Conservation (phyloP, 1,139 yeast genomes). For the Geotrichum histeridarum region DNA sequence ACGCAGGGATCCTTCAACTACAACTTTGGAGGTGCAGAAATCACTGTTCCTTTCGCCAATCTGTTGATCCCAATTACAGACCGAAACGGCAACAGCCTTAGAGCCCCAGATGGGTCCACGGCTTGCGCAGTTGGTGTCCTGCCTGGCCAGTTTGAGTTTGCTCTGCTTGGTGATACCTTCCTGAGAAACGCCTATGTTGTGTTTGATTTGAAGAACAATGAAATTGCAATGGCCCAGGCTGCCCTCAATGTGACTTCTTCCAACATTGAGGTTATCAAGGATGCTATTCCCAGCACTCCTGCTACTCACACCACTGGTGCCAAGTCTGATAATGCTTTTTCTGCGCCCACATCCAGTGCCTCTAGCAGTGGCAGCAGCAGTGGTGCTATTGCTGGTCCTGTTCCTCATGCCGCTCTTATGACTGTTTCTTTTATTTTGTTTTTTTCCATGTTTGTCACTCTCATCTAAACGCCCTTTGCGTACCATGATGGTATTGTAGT, state of each 20-base stretch:
- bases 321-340: neutral
- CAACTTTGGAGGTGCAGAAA: slow-evolving; percentile 41
- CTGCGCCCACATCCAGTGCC: neutral
- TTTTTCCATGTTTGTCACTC: neutral
- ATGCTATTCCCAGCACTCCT: slow-evolving; percentile 13
- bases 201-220: slow-evolving; percentile 29
- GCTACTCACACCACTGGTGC: slow-evolving; percentile 5
- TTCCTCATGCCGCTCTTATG: neutral
- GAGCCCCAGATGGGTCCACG: slow-evolving; percentile 3
- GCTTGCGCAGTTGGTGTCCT: slow-evolving; percentile 22
- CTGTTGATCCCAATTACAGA: slow-evolving; percentile 11
- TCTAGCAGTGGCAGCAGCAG: neutral
- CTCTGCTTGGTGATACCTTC: slow-evolving; percentile 65
- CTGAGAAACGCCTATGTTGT: slow-evolving; percentile 71
- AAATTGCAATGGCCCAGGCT: slow-evolving; percentile 15
- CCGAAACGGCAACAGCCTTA: neutral
- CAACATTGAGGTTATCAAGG: slow-evolving; percentile 21
- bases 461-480: neutral
- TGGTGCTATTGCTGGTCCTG: neutral
- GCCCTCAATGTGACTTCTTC: slow-evolving; percentile 28
- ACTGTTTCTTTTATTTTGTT: neutral
- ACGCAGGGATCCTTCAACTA: slow-evolving; percentile 29
- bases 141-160: slow-evolving; percentile 16
- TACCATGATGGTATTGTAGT: too few species aligned
- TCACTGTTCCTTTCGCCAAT: slow-evolving; percentile 36